Base-by-base conservation (phyloP, 2,329 filamentous ascomycete species). In the Hypocreales sp. region DNA sequence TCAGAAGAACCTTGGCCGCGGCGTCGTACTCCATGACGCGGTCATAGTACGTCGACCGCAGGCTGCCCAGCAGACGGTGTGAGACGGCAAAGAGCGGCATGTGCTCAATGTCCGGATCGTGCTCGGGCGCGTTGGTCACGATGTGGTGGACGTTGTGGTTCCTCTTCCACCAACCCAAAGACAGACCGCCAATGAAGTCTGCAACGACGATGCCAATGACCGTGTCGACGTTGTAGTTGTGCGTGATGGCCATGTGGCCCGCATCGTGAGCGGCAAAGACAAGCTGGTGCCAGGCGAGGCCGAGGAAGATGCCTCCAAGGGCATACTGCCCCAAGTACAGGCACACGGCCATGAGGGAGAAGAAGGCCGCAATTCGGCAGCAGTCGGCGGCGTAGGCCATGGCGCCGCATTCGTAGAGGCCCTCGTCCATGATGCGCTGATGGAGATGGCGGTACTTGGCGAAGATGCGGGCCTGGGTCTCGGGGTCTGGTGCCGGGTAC, bases 131-230 rank as follows among this genome's bases (percentile, higher is more conserved):
- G 50, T 95, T 95, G 12, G 90, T 95, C 28, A 95, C 79, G 40
- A 95, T 84, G 46, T 95, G 87, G 48, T 95, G 87, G 7, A 94
- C 84, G 45, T 95, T 95, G 53, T 95, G 87, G 48, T 75, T 94
- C 35, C 73, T 68, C 55, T 95, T 95, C 87, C 90, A 98, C 90
- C 90, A 98, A 24, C 87, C 82, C 29, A 93, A 57, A 15, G 83
- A 93, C 19, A 98, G 56, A 0, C 90, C 90, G 20, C 90, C 90
- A 13, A 90, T 58, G 41, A 79, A 95, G 48, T 93, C 79, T 28
- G 86, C 84, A 42, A 94, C 79, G 37, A 92, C 56, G 45, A 95
- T 93, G 26, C 83, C 87, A 35, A 98, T 82, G 26, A 79, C 63
- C 2, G 78, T 79, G 50, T 98, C 90, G 20, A 72, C 55, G 26